Evolutionary conservation across 1,139 yeast genomes (phyloP).

Genomic region (Saccharomycopsis crataegensis): DNA sequence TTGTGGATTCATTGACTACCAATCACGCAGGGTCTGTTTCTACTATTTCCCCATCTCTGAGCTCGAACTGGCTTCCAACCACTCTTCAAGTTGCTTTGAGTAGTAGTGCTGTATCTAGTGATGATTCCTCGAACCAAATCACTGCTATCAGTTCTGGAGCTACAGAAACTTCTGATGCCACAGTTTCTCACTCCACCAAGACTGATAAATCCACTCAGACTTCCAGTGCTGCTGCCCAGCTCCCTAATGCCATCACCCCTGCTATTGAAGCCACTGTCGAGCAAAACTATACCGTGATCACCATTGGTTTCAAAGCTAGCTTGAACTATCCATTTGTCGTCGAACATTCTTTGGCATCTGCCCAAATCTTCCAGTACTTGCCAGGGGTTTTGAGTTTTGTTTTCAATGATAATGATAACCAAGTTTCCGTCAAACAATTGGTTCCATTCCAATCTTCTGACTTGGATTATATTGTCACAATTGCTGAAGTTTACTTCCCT

Average conservation of each 20-base stretch:
- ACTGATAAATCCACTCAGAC: slow-evolving; percentile 22
- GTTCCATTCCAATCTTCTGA: slow-evolving; percentile 52
- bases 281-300: slow-evolving; percentile 44
- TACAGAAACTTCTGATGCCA: not conserved
- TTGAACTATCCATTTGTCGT: slow-evolving; percentile 71
- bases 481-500: slow-evolving; percentile 72
- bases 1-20: not conserved
- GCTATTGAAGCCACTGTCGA: slow-evolving; percentile 28
- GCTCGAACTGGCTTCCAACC: slow-evolving; percentile 10
- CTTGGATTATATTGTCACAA: slow-evolving; percentile 53
- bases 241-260: slow-evolving; percentile 66
- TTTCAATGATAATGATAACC: slow-evolving; percentile 33
- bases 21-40: slow-evolving; percentile 6
- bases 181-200: slow-evolving; percentile 6
- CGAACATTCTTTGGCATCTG: slow-evolving; percentile 55
- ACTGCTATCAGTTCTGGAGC: not conserved
- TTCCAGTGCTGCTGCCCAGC: slow-evolving; percentile 34
- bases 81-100: not conserved
- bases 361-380: slow-evolving; percentile 67
- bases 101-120: no score
- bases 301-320: slow-evolving; percentile 60
- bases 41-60: slow-evolving; percentile 3
- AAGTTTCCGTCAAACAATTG: slow-evolving; percentile 50
- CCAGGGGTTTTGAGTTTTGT: slow-evolving; percentile 52
- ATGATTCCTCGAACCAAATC: no score